Percentiles rank a stretch among this genome's conserved stretches.
These are phyloP conservation scores for Tausonia pullulans DNA, from an alignment of 1,284 basidiomycete species.

Conservation along the genomic window DNA sequence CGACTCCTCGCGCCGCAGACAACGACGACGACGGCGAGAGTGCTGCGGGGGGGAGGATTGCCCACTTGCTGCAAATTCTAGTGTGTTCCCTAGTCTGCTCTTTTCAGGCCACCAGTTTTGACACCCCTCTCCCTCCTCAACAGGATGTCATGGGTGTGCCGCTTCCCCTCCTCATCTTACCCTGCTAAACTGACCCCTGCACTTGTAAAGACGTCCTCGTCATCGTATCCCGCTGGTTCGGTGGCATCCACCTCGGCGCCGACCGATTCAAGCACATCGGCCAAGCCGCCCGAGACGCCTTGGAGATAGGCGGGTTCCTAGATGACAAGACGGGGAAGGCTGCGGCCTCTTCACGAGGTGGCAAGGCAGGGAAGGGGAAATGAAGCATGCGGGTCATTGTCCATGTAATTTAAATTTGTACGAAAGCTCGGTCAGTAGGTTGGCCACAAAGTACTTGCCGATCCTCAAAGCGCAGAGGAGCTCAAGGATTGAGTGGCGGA, in stretches of 20 bases:
- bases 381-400: too few species aligned
- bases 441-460: too few species aligned
- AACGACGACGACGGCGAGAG: conserved; percentile 90
- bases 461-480: too few species aligned
- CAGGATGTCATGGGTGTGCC: conserved; percentile 42
- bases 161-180: too few species aligned
- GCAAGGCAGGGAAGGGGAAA: too few species aligned
- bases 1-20: conserved; percentile 41
- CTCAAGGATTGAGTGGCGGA: too few species aligned
- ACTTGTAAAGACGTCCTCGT: conserved; percentile 3
- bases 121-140: conserved; percentile 15
- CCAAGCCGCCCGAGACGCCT: conserved; percentile 72
- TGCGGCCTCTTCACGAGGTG: too few species aligned
- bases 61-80: conserved; percentile 76
- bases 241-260: conserved; percentile 68
- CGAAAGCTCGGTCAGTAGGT: too few species aligned
- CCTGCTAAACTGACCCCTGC: too few species aligned
- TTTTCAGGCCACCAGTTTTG: neutral
- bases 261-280: conserved; percentile 90
- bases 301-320: conserved; percentile 69
- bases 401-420: too few species aligned
- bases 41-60: conserved; percentile 73
- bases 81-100: conserved; percentile 37
- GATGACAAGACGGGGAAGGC: neutral
- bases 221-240: conserved; percentile 53